phyloP scores from a whole-genome alignment of 768 basidiomycete genomes.

The Serendipita vermifera region DNA sequence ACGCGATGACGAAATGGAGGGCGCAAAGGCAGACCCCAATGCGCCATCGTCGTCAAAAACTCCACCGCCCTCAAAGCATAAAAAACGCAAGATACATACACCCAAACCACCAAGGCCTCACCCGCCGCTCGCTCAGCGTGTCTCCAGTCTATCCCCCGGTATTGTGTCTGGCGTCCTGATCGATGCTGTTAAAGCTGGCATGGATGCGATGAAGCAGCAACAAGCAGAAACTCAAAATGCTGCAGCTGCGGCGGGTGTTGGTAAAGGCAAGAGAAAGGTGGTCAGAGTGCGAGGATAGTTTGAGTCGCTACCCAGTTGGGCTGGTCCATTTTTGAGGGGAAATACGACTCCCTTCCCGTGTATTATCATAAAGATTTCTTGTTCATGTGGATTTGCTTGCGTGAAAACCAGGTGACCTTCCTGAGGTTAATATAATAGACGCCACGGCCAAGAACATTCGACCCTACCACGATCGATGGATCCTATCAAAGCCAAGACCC shows the following conservation, averaged over 20 bases:
- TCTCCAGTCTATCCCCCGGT: conserved; percentile 71
- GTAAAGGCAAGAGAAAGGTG: conserved; percentile 69
- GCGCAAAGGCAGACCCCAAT: conserved; percentile 22
- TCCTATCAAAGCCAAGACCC: background rate
- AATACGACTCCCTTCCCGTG: too few species aligned
- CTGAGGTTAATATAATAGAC: too few species aligned
- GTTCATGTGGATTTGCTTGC: too few species aligned
- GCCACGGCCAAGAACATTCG: too few species aligned
- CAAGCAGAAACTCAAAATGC: conserved; percentile 24
- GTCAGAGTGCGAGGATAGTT: conserved; percentile 51
- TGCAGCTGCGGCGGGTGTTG: conserved; percentile 22
- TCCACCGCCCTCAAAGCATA: conserved; percentile 22
- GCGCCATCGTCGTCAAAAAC: conserved; percentile 19
- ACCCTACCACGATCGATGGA: background rate
- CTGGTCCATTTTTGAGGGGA: too few species aligned
- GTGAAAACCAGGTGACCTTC: too few species aligned
- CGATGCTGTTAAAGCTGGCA: conserved; percentile 74
- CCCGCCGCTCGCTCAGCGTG: conserved; percentile 56
- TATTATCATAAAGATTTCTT: too few species aligned
- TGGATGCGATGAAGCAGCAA: conserved; percentile 46
- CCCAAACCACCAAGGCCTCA: conserved; percentile 67
- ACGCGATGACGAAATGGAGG: conserved; percentile 11
- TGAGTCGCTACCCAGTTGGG: too few species aligned
- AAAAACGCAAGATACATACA: conserved; percentile 37
- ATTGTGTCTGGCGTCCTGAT: conserved; percentile 65